phyloP scores from a whole-genome alignment of 1,284 basidiomycete genomes.

The Ceratobasidium sp. region DNA sequence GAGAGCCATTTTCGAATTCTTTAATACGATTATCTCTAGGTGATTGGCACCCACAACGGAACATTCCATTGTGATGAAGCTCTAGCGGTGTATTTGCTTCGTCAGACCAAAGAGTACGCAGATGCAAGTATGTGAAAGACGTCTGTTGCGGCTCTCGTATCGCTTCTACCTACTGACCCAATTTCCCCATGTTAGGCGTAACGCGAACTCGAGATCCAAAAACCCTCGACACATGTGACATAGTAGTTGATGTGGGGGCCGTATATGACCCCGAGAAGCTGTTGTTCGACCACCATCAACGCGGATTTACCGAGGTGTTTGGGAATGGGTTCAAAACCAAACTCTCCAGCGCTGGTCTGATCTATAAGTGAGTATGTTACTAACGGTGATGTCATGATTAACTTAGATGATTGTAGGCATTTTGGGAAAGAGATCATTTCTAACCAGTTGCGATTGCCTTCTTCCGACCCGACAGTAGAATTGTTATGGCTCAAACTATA shows the following conservation, averaged over 20 bases:
- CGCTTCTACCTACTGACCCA: not conserved
- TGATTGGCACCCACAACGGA: slow-evolving; percentile 93
- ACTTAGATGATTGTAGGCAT: slow-evolving; percentile 67
- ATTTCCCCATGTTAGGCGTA: slow-evolving; percentile 62
- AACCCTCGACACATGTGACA: slow-evolving; percentile 84
- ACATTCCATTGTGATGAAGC: slow-evolving; percentile 98
- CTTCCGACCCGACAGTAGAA: slow-evolving; percentile 71
- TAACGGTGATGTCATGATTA: not conserved
- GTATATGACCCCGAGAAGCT: slow-evolving; percentile 83
- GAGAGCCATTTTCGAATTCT: not conserved
- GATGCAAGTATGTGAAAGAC: slow-evolving; percentile 68
- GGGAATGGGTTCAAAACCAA: slow-evolving; percentile 88
- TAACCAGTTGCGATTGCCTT: slow-evolving; percentile 63
- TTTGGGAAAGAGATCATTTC: slow-evolving; percentile 92
- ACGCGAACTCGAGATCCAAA: slow-evolving; percentile 85
- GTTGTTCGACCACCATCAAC: slow-evolving; percentile 96
- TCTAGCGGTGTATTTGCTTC: slow-evolving; percentile 90
- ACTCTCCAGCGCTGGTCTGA: slow-evolving; percentile 90
- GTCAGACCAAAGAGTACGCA: slow-evolving; percentile 79
- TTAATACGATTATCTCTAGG: slow-evolving; percentile 53
- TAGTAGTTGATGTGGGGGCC: slow-evolving; percentile 98
- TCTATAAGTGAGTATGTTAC: slow-evolving; percentile 80
- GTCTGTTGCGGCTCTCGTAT: not conserved
- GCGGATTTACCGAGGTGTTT: slow-evolving; percentile 91
- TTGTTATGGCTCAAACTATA: slow-evolving; percentile 91